phyloP scores from a whole-genome alignment of 352 stramenopile genomes.

The Globisporangium lucens region DNA sequence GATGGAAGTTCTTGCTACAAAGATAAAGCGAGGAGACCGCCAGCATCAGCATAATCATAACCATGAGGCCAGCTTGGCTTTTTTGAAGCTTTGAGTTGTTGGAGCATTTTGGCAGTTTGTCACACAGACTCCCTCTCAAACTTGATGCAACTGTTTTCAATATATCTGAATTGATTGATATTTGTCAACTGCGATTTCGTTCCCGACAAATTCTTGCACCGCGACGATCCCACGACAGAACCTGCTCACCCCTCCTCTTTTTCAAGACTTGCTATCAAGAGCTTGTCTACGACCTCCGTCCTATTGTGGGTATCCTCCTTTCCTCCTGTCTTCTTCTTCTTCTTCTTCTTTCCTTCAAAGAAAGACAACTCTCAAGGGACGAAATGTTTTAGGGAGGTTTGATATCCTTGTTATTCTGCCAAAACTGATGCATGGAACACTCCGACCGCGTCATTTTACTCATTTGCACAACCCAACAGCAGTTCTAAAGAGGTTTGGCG shows the following conservation, averaged over 20 bases:
- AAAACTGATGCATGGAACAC: no score
- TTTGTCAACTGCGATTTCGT: conserved; percentile 2
- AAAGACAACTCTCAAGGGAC: neutral
- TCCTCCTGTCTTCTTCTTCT: neutral
- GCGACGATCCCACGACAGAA: conserved; percentile 3
- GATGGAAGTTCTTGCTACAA: neutral
- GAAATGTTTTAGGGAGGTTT: neutral
- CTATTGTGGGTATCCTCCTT: conserved; percentile 9
- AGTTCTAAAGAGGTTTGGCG: no score
- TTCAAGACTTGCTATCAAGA: neutral
- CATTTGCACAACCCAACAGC: no score
- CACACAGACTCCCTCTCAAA: neutral
- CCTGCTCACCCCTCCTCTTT: neutral
- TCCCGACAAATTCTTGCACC: conserved; percentile 11
- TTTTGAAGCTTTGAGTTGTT: no score
- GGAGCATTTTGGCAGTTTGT: neutral
- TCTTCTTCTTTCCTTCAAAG: conserved; percentile 5
- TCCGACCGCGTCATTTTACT: no score
- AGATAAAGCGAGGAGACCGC: neutral
- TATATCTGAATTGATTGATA: neutral
- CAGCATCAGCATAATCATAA: neutral
- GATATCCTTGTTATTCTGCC: no score
- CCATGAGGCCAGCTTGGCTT: neutral
- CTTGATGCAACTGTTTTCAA: neutral
- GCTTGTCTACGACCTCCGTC: neutral